Conservation (phyloP, 805 yeast species). For the Metschnikowia amazonensis region DNA sequence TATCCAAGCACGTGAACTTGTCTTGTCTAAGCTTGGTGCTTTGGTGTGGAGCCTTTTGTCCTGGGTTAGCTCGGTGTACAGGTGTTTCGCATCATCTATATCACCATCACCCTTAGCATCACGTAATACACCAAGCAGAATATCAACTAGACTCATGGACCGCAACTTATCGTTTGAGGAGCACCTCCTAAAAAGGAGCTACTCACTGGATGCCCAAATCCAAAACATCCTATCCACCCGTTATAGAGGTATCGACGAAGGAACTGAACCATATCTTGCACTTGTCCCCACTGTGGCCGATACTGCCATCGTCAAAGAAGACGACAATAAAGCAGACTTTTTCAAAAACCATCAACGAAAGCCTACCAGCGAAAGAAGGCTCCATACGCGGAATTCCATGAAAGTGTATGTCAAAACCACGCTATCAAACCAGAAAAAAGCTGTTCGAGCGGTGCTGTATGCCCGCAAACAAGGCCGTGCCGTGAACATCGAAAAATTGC, state of each 20-base stretch:
- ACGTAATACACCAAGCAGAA: background rate
- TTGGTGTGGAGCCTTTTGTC: background rate
- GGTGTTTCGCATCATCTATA: background rate
- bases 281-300: conserved; percentile 20
- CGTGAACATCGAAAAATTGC: conserved; percentile 19
- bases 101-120: background rate
- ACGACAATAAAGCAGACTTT: conserved; percentile 2
- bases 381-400: conserved; percentile 39
- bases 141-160: conserved; percentile 29
- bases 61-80: background rate
- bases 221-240: conserved; percentile 41
- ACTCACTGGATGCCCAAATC: conserved; percentile 34
- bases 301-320: conserved; percentile 1
- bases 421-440: conserved; percentile 35
- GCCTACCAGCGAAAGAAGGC: conserved; percentile 19
- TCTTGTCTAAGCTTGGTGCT: too few relatives aligned
- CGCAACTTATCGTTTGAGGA: conserved; percentile 43
- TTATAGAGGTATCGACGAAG: conserved; percentile 40
- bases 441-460: conserved; percentile 35
- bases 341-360: conserved; percentile 7
- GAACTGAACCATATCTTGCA: conserved; percentile 35
- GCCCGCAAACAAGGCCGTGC: conserved; percentile 22
- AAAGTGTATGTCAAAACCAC: conserved; percentile 38
- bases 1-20: too few relatives aligned
- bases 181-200: conserved; percentile 44